Evolutionary conservation across 768 basidiomycete species (phyloP).

Genomic region (Leccinellum albellum): DNA sequence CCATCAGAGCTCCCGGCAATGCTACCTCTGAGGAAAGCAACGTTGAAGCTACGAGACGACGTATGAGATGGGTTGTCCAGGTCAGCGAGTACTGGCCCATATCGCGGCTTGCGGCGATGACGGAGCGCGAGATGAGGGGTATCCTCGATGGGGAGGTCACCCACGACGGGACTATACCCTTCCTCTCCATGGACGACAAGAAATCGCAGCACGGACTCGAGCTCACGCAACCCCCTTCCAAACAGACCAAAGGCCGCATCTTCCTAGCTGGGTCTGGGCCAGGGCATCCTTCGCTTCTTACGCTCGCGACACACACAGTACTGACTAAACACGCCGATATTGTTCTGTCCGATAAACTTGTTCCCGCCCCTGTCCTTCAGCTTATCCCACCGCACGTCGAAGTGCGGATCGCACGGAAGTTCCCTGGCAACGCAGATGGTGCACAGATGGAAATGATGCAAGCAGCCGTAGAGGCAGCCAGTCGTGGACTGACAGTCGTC

Average conservation of each 20-base stretch:
- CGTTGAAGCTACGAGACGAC: constrained; percentile 49
- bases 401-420: constrained; percentile 91
- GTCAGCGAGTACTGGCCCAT: constrained; percentile 96
- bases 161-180: constrained; percentile 5
- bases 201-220: constrained; percentile 31
- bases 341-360: constrained; percentile 94
- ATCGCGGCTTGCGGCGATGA: constrained; percentile 66
- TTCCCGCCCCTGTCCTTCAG: constrained; percentile 81
- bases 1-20: constrained; percentile 25
- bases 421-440: constrained; percentile 94
- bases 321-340: constrained; percentile 79
- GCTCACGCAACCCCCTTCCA: constrained; percentile 15
- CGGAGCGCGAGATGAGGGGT: constrained; percentile 62
- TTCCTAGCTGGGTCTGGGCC: constrained; percentile 92
- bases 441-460: constrained; percentile 96
- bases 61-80: constrained; percentile 93
- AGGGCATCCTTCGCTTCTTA: constrained; percentile 90
- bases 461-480: constrained; percentile 79
- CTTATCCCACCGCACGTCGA: constrained; percentile 72
- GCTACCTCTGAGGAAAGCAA: constrained; percentile 32
- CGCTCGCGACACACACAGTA: constrained; percentile 76
- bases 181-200: constrained; percentile 32
- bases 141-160: constrained; percentile 44
- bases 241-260: constrained; percentile 56
- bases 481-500: constrained; percentile 78